These are phyloP conservation scores for Sonneratia alba DNA, from an alignment of 345 rosid genomes.

Conservation along the genomic window DNA sequence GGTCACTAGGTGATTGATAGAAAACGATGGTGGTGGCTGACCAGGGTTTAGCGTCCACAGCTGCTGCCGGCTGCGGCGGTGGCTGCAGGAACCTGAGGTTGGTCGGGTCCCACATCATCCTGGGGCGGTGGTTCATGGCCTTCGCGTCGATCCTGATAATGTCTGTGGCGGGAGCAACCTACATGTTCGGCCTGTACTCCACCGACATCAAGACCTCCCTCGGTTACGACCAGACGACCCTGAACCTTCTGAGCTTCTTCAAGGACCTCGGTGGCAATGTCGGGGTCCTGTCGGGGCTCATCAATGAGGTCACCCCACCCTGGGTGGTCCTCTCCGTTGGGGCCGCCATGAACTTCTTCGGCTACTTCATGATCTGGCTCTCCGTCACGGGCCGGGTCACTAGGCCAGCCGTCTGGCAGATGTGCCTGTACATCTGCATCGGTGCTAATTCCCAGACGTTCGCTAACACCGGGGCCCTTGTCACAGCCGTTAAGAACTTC, in stretches of 20 bases:
- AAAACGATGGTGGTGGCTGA: constrained; percentile 5
- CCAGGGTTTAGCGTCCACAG: neutral
- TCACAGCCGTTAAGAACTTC: constrained; percentile 25
- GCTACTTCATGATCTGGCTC: constrained; percentile 35
- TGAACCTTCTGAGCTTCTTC: constrained; percentile 22
- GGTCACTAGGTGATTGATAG: neutral
- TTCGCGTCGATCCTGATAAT: constrained; percentile 25
- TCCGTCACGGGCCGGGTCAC: constrained; percentile 19
- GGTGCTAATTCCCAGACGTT: constrained; percentile 26
- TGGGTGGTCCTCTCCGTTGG: constrained; percentile 28
- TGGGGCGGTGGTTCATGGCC: constrained; percentile 30
- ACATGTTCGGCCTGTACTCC: constrained; percentile 29
- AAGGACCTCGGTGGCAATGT: constrained; percentile 30
- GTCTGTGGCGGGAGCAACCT: constrained; percentile 30
- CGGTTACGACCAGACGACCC: constrained; percentile 3
- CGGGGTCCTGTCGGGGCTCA: constrained; percentile 18
- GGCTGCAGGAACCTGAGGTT: constrained; percentile 10
- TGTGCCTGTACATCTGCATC: constrained; percentile 3
- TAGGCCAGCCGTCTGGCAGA: constrained; percentile 19
- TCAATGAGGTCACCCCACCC: constrained; percentile 29
- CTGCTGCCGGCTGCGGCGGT: neutral
- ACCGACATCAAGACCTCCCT: constrained; percentile 24
- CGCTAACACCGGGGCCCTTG: constrained; percentile 26
- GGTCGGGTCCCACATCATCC: constrained; percentile 7
- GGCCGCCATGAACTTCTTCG: constrained; percentile 26